Evolutionary conservation across 2,329 filamentous ascomycete genomes (phyloP).

Genomic region (Ceratocystiopsis brevicomis): DNA sequence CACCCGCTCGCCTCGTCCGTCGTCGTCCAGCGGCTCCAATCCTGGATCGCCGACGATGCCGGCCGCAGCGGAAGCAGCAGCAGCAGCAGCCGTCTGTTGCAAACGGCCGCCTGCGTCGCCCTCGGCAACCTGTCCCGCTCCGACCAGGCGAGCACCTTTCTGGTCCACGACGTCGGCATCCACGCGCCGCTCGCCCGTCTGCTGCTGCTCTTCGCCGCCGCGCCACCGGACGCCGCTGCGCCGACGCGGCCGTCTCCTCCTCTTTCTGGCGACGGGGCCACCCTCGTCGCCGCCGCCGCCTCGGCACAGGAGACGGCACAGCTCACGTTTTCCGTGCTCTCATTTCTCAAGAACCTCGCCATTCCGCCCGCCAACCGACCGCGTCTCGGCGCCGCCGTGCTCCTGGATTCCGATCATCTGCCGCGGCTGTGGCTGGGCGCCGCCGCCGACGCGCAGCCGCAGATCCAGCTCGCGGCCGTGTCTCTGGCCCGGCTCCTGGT

Average conservation of each 20-base stretch:
- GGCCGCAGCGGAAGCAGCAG: constrained; percentile 1
- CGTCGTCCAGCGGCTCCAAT: constrained; percentile 18
- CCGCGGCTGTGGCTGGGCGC: constrained; percentile 34
- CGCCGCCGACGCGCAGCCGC: constrained; percentile 26
- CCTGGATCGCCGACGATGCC: constrained; percentile 21
- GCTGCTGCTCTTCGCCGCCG: constrained; percentile 19
- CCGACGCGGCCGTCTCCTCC: constrained; percentile 10
- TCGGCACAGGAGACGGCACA: constrained; percentile 14
- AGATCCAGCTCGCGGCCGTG: constrained; percentile 41
- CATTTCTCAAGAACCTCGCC: constrained; percentile 46
- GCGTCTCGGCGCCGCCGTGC: constrained; percentile 20
- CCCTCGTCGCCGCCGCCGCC: no score
- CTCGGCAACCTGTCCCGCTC: constrained; percentile 43
- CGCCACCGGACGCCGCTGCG: not conserved
- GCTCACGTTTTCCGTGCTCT: constrained; percentile 36
- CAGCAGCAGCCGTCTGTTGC: constrained; percentile 21
- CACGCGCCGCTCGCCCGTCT: constrained; percentile 26
- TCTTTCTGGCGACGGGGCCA: no score
- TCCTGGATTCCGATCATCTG: constrained; percentile 24
- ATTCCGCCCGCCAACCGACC: constrained; percentile 37
- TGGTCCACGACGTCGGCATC: constrained; percentile 27
- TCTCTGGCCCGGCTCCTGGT: constrained; percentile 39
- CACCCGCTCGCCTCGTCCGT: constrained; percentile 19
- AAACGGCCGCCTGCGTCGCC: constrained; percentile 36
- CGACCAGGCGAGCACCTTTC: constrained; percentile 30